Percentiles rank a stretch among this genome's conserved stretches.
Conservation (phyloP, 306 rosid species). For the Rubus parviflorus region DNA sequence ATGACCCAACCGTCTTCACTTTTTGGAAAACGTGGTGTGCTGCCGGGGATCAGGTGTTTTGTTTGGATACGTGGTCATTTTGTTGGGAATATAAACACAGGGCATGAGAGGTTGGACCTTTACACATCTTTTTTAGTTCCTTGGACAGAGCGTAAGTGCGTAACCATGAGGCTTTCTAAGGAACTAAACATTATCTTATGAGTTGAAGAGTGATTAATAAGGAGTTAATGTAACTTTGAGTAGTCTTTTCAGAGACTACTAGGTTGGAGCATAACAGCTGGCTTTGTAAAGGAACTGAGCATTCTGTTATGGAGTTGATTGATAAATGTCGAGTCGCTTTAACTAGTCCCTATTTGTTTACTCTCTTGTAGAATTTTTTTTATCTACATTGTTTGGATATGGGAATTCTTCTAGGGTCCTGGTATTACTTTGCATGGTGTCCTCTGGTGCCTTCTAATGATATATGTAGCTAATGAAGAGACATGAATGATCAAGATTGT, state of each 20-base stretch:
- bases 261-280: neutral
- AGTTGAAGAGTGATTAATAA: neutral
- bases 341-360: neutral
- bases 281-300: slow-evolving; percentile 6
- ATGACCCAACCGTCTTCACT: neutral
- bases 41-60: neutral
- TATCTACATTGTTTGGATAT: neutral
- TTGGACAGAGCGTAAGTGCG: neutral
- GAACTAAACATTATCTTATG: neutral
- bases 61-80: neutral
- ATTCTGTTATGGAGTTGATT: neutral
- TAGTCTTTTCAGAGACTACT: neutral
- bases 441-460: neutral
- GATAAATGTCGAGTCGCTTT: neutral
- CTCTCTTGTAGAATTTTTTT: neutral
- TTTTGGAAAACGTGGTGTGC: neutral
- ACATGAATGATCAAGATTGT: neutral
- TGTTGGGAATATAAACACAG: neutral
- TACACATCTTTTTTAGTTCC: neutral
- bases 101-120: neutral
- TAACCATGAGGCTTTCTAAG: neutral
- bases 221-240: neutral
- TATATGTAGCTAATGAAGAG: neutral
- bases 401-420: neutral
- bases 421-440: neutral